phyloP scores from a whole-genome alignment of 495 filamentous ascomycete genomes.

The Penicillium cosmopolitanum region DNA sequence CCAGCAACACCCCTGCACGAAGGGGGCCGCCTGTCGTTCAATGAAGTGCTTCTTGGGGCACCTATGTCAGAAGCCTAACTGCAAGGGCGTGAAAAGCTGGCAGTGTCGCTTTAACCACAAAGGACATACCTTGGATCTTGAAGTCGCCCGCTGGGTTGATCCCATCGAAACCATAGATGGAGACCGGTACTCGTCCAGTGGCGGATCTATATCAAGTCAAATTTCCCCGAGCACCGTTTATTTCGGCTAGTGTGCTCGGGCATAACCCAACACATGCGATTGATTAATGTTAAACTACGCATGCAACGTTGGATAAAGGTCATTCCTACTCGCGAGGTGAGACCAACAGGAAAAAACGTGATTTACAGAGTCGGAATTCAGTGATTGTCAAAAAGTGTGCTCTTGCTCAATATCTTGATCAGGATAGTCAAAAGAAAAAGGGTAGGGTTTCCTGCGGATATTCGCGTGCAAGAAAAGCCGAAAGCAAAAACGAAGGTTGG shows the following conservation, averaged over 20 bases:
- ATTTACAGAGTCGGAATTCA: background rate
- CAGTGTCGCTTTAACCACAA: conserved; percentile 40
- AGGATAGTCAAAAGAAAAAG: background rate
- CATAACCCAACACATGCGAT: background rate
- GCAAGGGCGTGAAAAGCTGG: conserved; percentile 39
- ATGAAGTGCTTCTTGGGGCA: conserved; percentile 50
- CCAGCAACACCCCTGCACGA: conserved; percentile 41
- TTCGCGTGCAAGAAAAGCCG: background rate
- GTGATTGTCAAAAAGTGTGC: background rate
- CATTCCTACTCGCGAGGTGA: background rate
- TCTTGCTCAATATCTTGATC: background rate
- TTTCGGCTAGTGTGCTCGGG: conserved; percentile 11
- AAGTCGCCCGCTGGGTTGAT: conserved; percentile 33
- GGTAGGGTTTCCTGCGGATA: background rate
- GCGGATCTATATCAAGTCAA: conserved; percentile 20
- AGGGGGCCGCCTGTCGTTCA: conserved; percentile 39
- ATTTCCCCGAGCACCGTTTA: conserved; percentile 15
- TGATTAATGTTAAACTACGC: background rate
- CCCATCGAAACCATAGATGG: conserved; percentile 25
- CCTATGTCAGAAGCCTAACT: conserved; percentile 47
- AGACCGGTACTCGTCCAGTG: conserved; percentile 28
- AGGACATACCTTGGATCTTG: conserved; percentile 36
- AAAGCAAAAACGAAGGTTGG: background rate
- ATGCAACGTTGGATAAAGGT: conserved; percentile 14
- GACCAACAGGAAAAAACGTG: background rate